Conservation (phyloP, 139 green algal species). For the Axilococcus clingmanii region DNA sequence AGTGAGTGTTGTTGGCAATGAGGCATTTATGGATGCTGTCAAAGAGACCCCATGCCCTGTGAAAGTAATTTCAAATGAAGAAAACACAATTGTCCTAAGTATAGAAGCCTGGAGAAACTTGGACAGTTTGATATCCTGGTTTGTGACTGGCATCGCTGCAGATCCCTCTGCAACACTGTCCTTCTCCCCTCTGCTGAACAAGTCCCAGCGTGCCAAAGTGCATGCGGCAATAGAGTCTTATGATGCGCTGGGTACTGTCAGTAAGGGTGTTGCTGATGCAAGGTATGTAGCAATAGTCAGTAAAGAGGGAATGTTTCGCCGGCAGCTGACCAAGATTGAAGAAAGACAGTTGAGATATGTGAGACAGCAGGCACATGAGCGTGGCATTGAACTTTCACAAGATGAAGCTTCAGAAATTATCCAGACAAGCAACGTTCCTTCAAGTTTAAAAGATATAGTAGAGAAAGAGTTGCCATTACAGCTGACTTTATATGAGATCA, state of each 20-base stretch:
- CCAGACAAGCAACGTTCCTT: background rate
- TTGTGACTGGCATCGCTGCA: conserved; percentile 1
- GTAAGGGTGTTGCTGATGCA: conserved; percentile 14
- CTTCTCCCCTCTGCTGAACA: conserved; percentile 20
- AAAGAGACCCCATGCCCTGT: too few relatives aligned
- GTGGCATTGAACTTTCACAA: background rate
- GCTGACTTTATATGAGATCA: conserved; percentile 11
- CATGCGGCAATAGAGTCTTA: conserved; percentile 16
- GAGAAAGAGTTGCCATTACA: conserved; percentile 7
- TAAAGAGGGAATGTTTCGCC: too few relatives aligned
- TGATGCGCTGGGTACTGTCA: conserved; percentile 13
- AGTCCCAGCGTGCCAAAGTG: conserved; percentile 11
- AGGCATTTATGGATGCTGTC: too few relatives aligned
- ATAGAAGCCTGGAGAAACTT: conserved; percentile 5
- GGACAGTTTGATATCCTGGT: conserved; percentile 15
- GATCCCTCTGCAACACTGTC: conserved; percentile 10
- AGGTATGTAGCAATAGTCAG: conserved; percentile 8
- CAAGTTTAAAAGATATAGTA: conserved; percentile 11
- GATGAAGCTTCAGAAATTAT: conserved; percentile 17
- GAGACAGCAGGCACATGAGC: background rate
- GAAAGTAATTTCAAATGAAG: too few relatives aligned
- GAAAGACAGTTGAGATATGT: background rate
- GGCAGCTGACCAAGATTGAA: conserved; percentile 2
- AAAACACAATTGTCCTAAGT: background rate
- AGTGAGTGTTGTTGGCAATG: too few relatives aligned